phyloP scores from a whole-genome alignment of 108 stramenopile genomes.

The Skeletonema grethae region DNA sequence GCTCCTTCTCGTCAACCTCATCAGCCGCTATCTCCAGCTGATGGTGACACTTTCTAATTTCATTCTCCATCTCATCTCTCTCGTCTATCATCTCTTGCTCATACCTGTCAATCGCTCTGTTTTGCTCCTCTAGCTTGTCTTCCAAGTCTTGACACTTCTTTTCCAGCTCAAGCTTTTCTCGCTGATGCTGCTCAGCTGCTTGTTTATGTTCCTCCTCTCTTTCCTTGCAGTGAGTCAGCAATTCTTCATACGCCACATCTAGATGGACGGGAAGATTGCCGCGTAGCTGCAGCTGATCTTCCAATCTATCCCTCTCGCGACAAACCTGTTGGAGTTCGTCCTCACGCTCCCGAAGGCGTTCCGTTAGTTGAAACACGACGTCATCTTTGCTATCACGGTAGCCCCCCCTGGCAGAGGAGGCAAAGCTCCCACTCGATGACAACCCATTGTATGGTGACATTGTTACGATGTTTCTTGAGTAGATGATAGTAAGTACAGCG shows the following conservation, averaged over 20 bases:
- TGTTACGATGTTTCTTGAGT: too few species aligned
- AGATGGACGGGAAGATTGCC: slow-evolving; percentile 23
- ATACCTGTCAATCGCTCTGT: slow-evolving; percentile 10
- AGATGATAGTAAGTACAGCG: too few species aligned
- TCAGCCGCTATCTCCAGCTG: slow-evolving; percentile 6
- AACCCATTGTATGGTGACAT: slow-evolving; percentile 1
- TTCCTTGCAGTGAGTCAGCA: slow-evolving; percentile 15
- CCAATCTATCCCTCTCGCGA: slow-evolving; percentile 18
- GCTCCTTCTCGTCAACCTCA: slow-evolving; percentile 16
- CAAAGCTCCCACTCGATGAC: neutral
- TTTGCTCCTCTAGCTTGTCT: slow-evolving; percentile 20
- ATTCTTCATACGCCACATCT: slow-evolving; percentile 27
- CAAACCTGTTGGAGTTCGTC: slow-evolving; percentile 22
- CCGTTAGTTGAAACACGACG: slow-evolving; percentile 18
- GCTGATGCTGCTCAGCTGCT: slow-evolving; percentile 8
- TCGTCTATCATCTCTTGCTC: neutral
- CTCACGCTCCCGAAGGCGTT: slow-evolving; percentile 33
- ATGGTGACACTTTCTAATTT: slow-evolving; percentile 4
- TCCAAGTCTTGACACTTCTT: slow-evolving; percentile 17
- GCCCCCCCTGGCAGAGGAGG: slow-evolving; percentile 4
- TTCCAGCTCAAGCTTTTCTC: slow-evolving; percentile 18
- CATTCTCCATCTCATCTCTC: slow-evolving; percentile 8
- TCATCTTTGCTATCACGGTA: slow-evolving; percentile 21
- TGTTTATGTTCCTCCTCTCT: slow-evolving; percentile 19
- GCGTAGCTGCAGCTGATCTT: slow-evolving; percentile 18